A percentile compares a stretch with the other conserved stretches of the same genome.
These are phyloP conservation scores for Erythrophleum ivorense DNA, from an alignment of 331 rosid species.

Conservation along the genomic window DNA sequence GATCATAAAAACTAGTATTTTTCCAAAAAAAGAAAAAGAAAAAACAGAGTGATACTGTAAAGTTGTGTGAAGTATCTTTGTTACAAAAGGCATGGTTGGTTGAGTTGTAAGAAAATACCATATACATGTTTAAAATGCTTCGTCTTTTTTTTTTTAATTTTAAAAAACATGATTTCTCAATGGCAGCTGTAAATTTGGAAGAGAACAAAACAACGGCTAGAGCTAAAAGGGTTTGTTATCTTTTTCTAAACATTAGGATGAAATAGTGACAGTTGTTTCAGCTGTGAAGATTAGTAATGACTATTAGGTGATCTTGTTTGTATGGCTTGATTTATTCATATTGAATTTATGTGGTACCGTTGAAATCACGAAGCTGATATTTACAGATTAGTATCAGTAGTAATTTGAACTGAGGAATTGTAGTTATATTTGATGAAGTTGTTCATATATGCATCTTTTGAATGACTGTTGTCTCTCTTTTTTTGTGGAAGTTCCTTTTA, in stretches of 20 bases:
- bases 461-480: too few relatives aligned
- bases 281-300: conserved; percentile 10
- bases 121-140: not conserved
- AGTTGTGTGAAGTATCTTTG: conserved; percentile 39
- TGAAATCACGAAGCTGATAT: too few relatives aligned
- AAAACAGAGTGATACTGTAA: too few relatives aligned
- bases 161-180: not conserved
- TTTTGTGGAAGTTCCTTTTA: too few relatives aligned
- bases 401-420: too few relatives aligned
- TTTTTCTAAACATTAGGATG: conserved; percentile 28
- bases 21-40: conserved; percentile 3
- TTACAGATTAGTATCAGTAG: too few relatives aligned
- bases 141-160: not conserved
- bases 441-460: too few relatives aligned
- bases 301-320: too few relatives aligned
- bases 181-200: conserved; percentile 25
- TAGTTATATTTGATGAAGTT: too few relatives aligned
- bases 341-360: too few relatives aligned
- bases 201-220: conserved; percentile 40
- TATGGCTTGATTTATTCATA: too few relatives aligned
- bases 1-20: not conserved
- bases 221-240: conserved; percentile 17
- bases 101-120: not conserved
- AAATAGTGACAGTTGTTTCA: conserved; percentile 38
- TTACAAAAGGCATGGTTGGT: conserved; percentile 27